Base-by-base conservation (phyloP, 371 early-diverging fungal species). In the Rhizopus microsporus region DNA sequence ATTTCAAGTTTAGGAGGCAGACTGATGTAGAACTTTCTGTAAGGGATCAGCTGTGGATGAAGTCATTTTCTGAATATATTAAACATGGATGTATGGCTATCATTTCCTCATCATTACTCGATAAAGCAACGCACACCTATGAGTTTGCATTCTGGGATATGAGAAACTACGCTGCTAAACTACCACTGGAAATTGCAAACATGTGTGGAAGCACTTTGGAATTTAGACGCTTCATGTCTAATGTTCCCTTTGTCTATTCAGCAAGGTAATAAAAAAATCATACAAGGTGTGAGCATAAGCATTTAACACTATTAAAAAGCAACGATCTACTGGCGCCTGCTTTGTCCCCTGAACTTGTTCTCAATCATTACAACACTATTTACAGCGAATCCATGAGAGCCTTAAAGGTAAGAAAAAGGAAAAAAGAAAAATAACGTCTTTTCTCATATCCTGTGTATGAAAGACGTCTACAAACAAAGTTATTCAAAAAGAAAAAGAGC, bases 91-190 rank as follows among this genome's bases (percentile, higher is more conserved):
- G 66, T 29, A 57, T 65, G 17, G 56, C 59, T 9, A 57, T 65
- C 34, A 31, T 65, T 37, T 44, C 60, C 9, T 48, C 66, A 0
- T 31, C 33, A 7, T 3, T 55, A 5, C 16, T 15, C 0, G 64
- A 64, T 33, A 48, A 54, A 15, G 55, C 66, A 1, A 65, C 66
- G 12, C 66, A 65, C 2, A 49, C 49, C 10, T 60, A 57, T 13
- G 45, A 57, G 7, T 65, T 60, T 57, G 60, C 61, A 10, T 65
- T 65, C 40, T 65, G 66, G 66, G 61, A 65, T 35, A 60, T 60
- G 54, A 65, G 49, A 34, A 42, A 49, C 49, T 1, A n/a, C 15
- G 0, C 2, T 42, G 42, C 40, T 12, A 65, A 44, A 46, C 6
- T 65, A 7, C 60, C 61, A 9, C 37, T 65, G 1, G 17, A 65